Evolutionary conservation across 495 filamentous ascomycete species (phyloP).

Genomic region (Penicillium odoratum): DNA sequence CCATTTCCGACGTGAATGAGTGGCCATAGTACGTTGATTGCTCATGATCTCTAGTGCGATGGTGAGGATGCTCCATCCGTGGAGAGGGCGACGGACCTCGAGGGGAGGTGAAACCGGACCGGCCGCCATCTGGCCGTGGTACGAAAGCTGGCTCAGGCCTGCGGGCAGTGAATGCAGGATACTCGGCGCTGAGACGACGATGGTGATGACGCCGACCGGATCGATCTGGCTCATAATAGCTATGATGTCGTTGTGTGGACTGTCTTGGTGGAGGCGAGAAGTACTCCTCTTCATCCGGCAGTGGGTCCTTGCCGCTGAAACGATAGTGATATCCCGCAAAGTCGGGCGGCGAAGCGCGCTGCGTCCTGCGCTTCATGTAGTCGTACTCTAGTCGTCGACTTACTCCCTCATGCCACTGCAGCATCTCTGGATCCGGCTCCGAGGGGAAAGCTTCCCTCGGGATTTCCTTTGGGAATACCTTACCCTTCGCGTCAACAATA

Average conservation of each 20-base stretch:
- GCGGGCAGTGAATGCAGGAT: slow-evolving; percentile 22
- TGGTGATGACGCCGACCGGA: slow-evolving; percentile 21
- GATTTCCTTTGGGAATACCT: slow-evolving; percentile 74
- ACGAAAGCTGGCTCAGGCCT: slow-evolving; percentile 20
- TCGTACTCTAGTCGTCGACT: slow-evolving; percentile 43
- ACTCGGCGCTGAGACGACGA: slow-evolving; percentile 31
- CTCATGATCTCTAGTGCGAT: slow-evolving; percentile 27
- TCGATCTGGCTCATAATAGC: slow-evolving; percentile 22
- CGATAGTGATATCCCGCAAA: slow-evolving; percentile 36
- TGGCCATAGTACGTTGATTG: slow-evolving; percentile 18
- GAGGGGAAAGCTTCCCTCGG: slow-evolving; percentile 75
- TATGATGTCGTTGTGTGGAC: slow-evolving; percentile 23
- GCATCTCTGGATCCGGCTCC: slow-evolving; percentile 72
- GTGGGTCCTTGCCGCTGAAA: slow-evolving; percentile 33
- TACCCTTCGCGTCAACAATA: slow-evolving; percentile 70
- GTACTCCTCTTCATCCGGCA: slow-evolving; percentile 34
- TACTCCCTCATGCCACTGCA: slow-evolving; percentile 80
- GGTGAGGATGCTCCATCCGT: slow-evolving; percentile 15
- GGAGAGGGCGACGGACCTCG: slow-evolving; percentile 38
- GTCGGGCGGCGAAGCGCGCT: slow-evolving; percentile 33
- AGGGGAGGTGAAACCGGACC: slow-evolving; percentile 28
- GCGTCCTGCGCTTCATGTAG: slow-evolving; percentile 36
- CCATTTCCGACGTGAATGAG: slow-evolving; percentile 25
- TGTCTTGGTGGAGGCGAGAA: slow-evolving; percentile 18
- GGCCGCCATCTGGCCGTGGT: slow-evolving; percentile 11